Base-by-base conservation (phyloP, 345 rosid genomes). In the Fremontodendron californicum region DNA sequence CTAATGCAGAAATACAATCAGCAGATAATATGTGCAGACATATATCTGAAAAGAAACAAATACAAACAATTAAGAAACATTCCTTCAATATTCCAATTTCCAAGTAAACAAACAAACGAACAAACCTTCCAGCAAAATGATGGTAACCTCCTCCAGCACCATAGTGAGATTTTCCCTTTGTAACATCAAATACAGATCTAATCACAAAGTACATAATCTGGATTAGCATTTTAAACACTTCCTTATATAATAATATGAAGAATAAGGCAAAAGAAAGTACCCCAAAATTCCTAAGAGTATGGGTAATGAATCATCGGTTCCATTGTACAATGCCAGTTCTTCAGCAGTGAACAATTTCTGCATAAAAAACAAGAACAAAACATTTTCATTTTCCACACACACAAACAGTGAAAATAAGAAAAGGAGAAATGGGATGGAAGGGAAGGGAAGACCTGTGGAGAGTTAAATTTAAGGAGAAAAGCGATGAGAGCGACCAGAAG, bases 181-280 rank as follows among this genome's bases (percentile, higher is more conserved):
- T 89, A 55, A 96, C 99, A 78, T 96, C 99, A 81, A 92, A 96
- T 74, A 93, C 98, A 37, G 99, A 93, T 75, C 99, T 96, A 87
- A 64, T 72, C 63, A 75, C 66, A 80, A 51, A 29, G 75, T 29
- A 71, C 19, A 19, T 2, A 49, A 49, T 18, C n/a, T 31, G 18
- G 58, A 52, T 71, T 9, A 71, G 27, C 61, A 71, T 19, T 31
- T 49, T 27, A 61, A 62, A 64, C 23, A 46, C 1, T 39, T 13
- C 2, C 2, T 29, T 29, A 27, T 3, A 10, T 39, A 16, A 39
- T 29, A 79, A 12, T 19, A 39, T 58, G 27, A 23, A 64, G n/a
- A 31, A 25, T 57, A 1, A 48, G n/a, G 6, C 33, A 23, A 61
- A 58, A 73, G 4, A 8, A 68, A 27, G 49, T 84, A 92, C 99